These are phyloP conservation scores for Mimosa bimucronata DNA, from an alignment of 306 rosid genomes.

Conservation along the genomic window DNA sequence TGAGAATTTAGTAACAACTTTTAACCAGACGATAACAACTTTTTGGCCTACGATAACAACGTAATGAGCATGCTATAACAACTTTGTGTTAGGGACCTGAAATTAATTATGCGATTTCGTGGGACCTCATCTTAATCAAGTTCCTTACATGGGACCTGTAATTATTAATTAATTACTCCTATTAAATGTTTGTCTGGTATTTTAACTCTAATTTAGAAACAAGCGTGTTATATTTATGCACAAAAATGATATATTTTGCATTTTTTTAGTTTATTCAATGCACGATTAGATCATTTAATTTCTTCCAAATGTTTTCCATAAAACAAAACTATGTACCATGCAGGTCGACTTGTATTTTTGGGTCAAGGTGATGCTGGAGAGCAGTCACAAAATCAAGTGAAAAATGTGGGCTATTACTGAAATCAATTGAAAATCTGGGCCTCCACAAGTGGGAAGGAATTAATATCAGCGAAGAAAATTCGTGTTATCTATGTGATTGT, in stretches of 20 bases:
- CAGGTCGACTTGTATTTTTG: conserved; percentile 84
- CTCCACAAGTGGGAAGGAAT: conserved; percentile 18
- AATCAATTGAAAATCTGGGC: conserved; percentile 4
- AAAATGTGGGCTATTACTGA: conserved; percentile 69
- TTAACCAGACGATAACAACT: too few relatives aligned
- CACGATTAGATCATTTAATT: background rate
- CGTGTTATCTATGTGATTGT: background rate
- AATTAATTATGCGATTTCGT: too few relatives aligned
- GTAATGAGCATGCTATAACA: too few relatives aligned
- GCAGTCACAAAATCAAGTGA: conserved; percentile 45
- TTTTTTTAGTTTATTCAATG: background rate
- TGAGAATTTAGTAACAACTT: too few relatives aligned
- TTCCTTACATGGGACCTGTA: too few relatives aligned
- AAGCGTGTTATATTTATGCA: background rate
- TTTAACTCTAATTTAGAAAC: background rate
- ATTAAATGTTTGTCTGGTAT: background rate
- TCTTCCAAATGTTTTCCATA: conserved; percentile 20
- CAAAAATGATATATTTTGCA: background rate
- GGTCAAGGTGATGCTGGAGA: conserved; percentile 56
- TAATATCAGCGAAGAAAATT: background rate
- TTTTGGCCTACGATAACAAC: too few relatives aligned
- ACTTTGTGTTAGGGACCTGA: too few relatives aligned
- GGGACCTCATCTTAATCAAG: too few relatives aligned
- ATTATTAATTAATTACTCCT: too few relatives aligned
- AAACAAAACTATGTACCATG: conserved; percentile 21